These are phyloP conservation scores for Apiospora rasikravindrae DNA, from an alignment of 2,329 filamentous ascomycete genomes.

Conservation along the genomic window DNA sequence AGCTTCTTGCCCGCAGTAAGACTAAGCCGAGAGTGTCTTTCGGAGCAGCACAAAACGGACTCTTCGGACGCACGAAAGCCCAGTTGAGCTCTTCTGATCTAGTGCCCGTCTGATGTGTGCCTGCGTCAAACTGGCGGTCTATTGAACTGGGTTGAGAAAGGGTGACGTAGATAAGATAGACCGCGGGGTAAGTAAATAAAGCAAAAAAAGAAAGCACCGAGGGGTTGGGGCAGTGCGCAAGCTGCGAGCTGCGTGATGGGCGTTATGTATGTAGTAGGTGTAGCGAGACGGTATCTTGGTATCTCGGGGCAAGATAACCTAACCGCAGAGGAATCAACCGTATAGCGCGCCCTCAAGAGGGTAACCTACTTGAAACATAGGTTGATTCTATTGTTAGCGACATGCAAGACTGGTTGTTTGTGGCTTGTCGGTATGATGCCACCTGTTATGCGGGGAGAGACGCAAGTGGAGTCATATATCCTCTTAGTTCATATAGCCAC, in stretches of 20 bases:
- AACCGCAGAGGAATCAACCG: not conserved
- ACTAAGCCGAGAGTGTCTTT: constrained; percentile 4
- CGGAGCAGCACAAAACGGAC: not conserved
- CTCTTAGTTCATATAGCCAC: not conserved
- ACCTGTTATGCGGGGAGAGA: not conserved
- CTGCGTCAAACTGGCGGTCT: not conserved
- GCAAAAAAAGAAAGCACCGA: not conserved
- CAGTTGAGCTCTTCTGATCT: not conserved
- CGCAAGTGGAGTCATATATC: constrained; percentile 1
- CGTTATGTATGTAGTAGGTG: not conserved
- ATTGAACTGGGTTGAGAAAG: not conserved
- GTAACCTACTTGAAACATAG: constrained; percentile 4
- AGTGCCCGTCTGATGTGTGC: constrained; percentile 8
- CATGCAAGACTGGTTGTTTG: not conserved
- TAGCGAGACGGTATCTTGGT: not conserved
- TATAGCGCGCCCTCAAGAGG: not conserved
- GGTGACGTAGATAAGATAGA: constrained; percentile 21
- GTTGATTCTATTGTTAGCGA: constrained; percentile 11
- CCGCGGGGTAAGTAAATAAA: constrained; percentile 18
- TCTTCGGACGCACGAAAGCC: not conserved
- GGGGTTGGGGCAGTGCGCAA: not conserved
- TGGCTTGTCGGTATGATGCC: constrained; percentile 3
- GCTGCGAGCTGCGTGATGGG: not conserved
- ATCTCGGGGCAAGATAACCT: not conserved
- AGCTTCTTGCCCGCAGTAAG: constrained; percentile 12